A percentile compares a stretch with the other conserved stretches of the same genome.
phyloP scores from a whole-genome alignment of 208 protist genomes.

The Trypanosoma vivax region DNA sequence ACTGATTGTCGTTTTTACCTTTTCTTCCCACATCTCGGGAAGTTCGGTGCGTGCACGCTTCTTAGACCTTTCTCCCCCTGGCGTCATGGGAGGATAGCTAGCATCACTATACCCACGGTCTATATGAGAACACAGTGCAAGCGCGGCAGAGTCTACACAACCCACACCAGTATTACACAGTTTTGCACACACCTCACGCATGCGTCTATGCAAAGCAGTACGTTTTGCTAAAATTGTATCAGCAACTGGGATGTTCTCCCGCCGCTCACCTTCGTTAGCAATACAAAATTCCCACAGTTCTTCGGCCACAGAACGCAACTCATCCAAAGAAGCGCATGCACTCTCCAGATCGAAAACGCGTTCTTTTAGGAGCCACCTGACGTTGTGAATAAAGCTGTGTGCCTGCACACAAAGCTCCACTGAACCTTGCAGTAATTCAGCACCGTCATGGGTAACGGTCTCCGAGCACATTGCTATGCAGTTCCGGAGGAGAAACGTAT shows the following conservation, averaged over 20 bases:
- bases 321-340: slow-evolving; percentile 25
- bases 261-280: slow-evolving; percentile 25
- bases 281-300: slow-evolving; percentile 65
- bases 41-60: slow-evolving; percentile 40
- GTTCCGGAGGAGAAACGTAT: slow-evolving; percentile 31
- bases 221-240: slow-evolving; percentile 17
- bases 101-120: background rate
- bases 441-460: slow-evolving; percentile 3
- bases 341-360: slow-evolving; percentile 20
- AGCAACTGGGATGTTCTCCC: slow-evolving; percentile 20
- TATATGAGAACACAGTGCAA: slow-evolving; percentile 5
- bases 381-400: slow-evolving; percentile 39
- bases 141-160: slow-evolving; percentile 10
- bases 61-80: background rate
- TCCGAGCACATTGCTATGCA: slow-evolving; percentile 19
- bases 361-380: slow-evolving; percentile 56
- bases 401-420: slow-evolving; percentile 42
- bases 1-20: slow-evolving; percentile 7
- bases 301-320: slow-evolving; percentile 27
- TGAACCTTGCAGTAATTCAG: slow-evolving; percentile 34
- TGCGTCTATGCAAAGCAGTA: slow-evolving; percentile 12
- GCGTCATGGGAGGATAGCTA: slow-evolving; percentile 1
- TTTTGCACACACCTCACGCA: slow-evolving; percentile 21
- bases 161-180: slow-evolving; percentile 23
- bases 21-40: slow-evolving; percentile 1